phyloP scores from a whole-genome alignment of 495 filamentous ascomycete species.

The Niebla homalea region DNA sequence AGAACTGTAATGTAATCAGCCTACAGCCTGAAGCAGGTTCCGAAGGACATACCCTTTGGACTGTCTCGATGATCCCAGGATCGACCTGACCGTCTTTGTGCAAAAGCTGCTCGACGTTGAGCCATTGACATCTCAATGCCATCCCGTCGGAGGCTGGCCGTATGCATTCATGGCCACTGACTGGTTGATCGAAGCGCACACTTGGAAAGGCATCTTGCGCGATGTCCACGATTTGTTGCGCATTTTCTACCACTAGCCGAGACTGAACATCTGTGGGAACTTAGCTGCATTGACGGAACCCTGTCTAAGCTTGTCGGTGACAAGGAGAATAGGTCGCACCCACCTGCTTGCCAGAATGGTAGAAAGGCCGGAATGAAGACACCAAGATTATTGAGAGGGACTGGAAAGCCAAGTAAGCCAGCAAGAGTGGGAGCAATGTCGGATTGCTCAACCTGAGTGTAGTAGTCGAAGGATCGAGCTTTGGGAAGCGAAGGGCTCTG shows the following conservation, averaged over 20 bases:
- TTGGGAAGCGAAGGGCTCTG: constrained; percentile 33
- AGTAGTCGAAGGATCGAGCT: constrained; percentile 56
- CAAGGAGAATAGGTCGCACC: neutral
- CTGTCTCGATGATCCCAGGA: neutral
- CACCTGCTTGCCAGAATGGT: constrained; percentile 54
- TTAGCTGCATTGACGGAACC: constrained; percentile 1
- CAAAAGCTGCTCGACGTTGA: constrained; percentile 14
- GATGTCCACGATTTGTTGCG: constrained; percentile 61
- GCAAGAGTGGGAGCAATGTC: constrained; percentile 87
- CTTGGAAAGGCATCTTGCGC: constrained; percentile 55
- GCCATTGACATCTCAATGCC: constrained; percentile 56
- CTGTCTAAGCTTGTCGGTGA: neutral
- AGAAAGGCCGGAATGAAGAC: constrained; percentile 73
- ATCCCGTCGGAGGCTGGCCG: constrained; percentile 35
- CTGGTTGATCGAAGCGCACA: constrained; percentile 33
- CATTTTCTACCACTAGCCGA: constrained; percentile 59
- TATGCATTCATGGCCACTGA: constrained; percentile 28
- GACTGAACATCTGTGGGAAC: constrained; percentile 41
- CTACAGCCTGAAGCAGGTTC: constrained; percentile 10
- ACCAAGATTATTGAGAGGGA: constrained; percentile 85
- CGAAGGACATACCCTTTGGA: constrained; percentile 9
- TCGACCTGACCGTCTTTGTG: neutral
- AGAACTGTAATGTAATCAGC: constrained; percentile 38
- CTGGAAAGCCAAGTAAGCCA: constrained; percentile 71
- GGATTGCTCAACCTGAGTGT: constrained; percentile 74